Base-by-base conservation (phyloP, 2,329 filamentous ascomycete genomes). In the Apiospora kogelbergensis region DNA sequence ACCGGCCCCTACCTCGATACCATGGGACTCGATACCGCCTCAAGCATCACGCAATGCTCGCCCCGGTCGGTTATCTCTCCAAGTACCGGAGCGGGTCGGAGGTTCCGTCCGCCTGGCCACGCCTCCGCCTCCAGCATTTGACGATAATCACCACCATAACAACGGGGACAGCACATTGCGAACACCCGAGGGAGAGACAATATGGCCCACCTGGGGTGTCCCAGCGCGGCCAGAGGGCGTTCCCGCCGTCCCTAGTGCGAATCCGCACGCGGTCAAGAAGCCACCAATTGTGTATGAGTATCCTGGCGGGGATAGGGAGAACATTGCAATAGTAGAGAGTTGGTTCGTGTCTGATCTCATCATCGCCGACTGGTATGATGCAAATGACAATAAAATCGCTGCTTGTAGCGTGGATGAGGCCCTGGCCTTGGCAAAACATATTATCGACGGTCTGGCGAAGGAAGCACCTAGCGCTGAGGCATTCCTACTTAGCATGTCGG, bases 21-120 rank as follows among this genome's bases (percentile, higher is more conserved):
- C 63, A 22, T 26, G 24, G 17, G 37, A 65, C 6, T 30, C 37
- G 20, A 41, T 44, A 22, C 11, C 24, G 13, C 44, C 63, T 42
- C 63, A 65, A 44, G 44, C 65, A 46, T 48, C 67, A 60, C 73
- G 73, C 15, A 75, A 74, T 42, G n/a, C 73, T 42, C 80, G 84
- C 65, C 84, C 86, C 24, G 84, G 84, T 67, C 80, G 87, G 24
- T 79, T 91, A 7, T 88, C 87, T 24, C 80, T 91, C 0, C 89
- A 91, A 73, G 89, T 91, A 0, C 89, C 90, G 2, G 84, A 89
- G 72, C 85, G 90, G 69, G 81, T 85, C 22, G 84, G 88, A 0
- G 89, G 89, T 0, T 84, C 86, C 2, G 88, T 92, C 0, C 83
- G 89, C 69, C 81, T 92, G 17, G 89, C 90, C 30, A 92, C 90